Evolutionary conservation across 306 rosid genomes (phyloP), one percentile per base, ranked within the genome.

Genomic region (Herpetospermum pedunculosum): DNA sequence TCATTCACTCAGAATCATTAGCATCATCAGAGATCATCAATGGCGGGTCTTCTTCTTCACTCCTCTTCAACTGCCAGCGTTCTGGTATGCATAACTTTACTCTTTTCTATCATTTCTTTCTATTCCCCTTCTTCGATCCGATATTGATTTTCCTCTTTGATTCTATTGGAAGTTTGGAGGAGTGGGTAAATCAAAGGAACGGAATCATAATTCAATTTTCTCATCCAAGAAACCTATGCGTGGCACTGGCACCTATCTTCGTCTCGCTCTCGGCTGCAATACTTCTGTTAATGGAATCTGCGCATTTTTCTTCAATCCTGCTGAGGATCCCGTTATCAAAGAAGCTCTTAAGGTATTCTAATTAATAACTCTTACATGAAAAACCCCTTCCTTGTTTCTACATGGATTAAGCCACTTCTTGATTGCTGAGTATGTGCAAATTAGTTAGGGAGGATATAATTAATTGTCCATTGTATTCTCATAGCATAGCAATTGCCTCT

Each of bases 341-440:
- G 90, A 92, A 78, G 96, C 89, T 63, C 76, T 90, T 72, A 91
- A 92, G 98, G 98, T 91, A 73, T 18, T 46, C 10, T 49, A 25
- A 4, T 68, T 49, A 25, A 4, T 68, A 16, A n/a, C n/a, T 15
- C 77, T 62, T 35, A 12, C 30, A 34, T 25, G 6, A 10, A 34
- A 4, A 37, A 4, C 52, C 52, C 52, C 40, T 30, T n/a, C 40
- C n/a, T 43, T 41, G 46, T 18, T 30, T 30, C 47, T 79, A 25
- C 44, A 5, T 78, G 23, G 28, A 69, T 64, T 15, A 25, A 40
- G 32, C 1, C 13, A 11, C 32, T 23, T 40, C 48, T n/a, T 37
- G 48, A 37, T 62, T 34, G 3, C 48, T 63, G 4, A 38, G 4
- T 38, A 13, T 37, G 32, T 5, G 9, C 30, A 65, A 65, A 64